These are phyloP conservation scores for Quercus rubra DNA, from an alignment of 306 rosid species.

Conservation along the genomic window DNA sequence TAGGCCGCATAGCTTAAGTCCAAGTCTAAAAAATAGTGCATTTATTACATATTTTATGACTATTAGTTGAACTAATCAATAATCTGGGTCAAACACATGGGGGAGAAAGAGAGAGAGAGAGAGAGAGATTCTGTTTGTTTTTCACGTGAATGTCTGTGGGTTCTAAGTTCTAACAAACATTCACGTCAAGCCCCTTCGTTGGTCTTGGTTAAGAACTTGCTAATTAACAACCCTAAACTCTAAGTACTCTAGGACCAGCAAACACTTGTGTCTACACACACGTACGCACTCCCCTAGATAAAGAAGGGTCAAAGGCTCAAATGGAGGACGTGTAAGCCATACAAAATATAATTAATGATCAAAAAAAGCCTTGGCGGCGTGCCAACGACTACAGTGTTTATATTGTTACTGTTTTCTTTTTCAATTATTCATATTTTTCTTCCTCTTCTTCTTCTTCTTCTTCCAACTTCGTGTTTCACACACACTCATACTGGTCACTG, in stretches of 20 bases:
- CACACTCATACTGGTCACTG: neutral
- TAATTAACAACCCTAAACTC: neutral
- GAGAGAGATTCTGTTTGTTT: slow-evolving; percentile 10
- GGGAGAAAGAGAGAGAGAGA: neutral
- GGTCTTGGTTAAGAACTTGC: neutral
- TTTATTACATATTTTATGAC: neutral
- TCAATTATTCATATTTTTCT: neutral
- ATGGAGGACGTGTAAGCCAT: slow-evolving; percentile 33
- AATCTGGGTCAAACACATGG: slow-evolving; percentile 20
- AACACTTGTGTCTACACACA: no score
- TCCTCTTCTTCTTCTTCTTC: neutral
- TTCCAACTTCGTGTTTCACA: neutral
- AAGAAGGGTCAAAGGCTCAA: neutral
- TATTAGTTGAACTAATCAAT: slow-evolving; percentile 17
- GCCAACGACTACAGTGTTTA: neutral
- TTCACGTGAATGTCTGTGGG: slow-evolving; percentile 54
- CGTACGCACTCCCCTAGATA: neutral
- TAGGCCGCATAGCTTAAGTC: neutral
- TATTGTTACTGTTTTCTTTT: neutral
- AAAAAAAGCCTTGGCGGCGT: slow-evolving; percentile 1
- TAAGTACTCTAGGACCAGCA: no score
- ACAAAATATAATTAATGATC: neutral
- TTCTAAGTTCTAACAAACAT: slow-evolving; percentile 23
- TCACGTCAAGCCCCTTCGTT: slow-evolving; percentile 20
- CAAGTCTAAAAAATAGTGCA: neutral